Base-by-base conservation (phyloP, 1,139 yeast genomes). In the Yamadazyma kanchanaburiensis region DNA sequence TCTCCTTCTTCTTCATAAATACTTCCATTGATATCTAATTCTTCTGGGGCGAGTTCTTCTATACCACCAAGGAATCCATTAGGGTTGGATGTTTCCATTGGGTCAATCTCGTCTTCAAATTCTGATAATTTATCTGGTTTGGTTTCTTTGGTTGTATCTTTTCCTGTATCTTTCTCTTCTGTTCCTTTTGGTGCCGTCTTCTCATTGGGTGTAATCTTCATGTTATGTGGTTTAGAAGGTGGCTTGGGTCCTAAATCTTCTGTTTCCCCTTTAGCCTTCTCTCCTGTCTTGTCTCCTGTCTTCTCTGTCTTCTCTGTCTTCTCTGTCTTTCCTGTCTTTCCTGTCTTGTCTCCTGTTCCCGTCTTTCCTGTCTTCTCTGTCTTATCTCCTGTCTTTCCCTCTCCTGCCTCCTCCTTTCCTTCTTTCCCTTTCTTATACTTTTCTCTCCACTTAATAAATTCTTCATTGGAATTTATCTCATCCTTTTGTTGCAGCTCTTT, bases 51-150 rank as follows among this genome's bases (percentile, higher is more conserved):
- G 21, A 48, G 22, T 30, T 48, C 49, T 12, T 43, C 37, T 12
- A 43, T 45, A 10, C 48, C 56, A 4, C 63, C 64, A 21, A 57
- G 39, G 31, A 45, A 57, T 12, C 41, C 40, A 6, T 45, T 38
- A 10, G 45, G 45, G 20, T 41, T 36, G 14, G 34, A 31, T 8
- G 43, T 40, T 19, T 39, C 37, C 15, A 18, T 29, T 7, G 44
- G 42, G 20, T 39, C 37, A 14, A 20, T 30, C 9, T 10, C 23
- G 21, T 30, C 32, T 21, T 30, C 30, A 9, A 24, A 20, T 5
- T 31, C 8, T 22, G 20, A 7, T 8, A n/a, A 11, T 6, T 6
- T 8, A 8, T 21, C 11, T 8, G 23, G 20, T 18, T 8, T 6
- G 10, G 21, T n/a, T n/a, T 25, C 13, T 9, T 6, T 10, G 10